Percentiles rank a stretch among this genome's conserved stretches.
These are phyloP conservation scores for Fraxinus baroniana DNA, from an alignment of 305 asterid genomes.

Conservation along the genomic window DNA sequence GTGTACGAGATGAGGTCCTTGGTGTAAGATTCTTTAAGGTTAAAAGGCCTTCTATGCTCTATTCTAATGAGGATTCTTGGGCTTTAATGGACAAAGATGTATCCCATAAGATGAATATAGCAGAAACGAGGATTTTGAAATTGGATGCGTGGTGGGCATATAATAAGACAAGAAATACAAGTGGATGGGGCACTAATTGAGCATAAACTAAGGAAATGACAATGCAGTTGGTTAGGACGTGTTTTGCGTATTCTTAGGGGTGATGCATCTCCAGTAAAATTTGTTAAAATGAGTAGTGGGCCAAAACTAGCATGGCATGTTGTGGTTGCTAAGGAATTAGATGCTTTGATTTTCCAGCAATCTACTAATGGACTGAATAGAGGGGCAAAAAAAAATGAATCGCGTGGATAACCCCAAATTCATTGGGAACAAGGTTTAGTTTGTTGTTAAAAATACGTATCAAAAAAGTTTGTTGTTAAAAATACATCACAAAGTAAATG, in stretches of 20 bases:
- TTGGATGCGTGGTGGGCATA: background rate
- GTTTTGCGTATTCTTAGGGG: background rate
- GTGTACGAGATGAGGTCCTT: background rate
- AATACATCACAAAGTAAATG: background rate
- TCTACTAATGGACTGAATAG: background rate
- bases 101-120: background rate
- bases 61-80: background rate
- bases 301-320: background rate
- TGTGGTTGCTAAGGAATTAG: background rate
- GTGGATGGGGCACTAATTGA: background rate
- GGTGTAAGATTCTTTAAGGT: background rate
- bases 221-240: background rate
- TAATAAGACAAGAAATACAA: background rate
- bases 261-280: background rate
- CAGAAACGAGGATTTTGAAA: background rate
- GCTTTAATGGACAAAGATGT: background rate
- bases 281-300: background rate
- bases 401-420: background rate
- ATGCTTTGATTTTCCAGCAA: background rate
- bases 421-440: background rate
- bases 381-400: background rate
- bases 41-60: background rate
- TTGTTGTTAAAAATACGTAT: background rate
- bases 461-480: background rate
- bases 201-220: background rate